Evolutionary conservation across 192 early-diverging fungal genomes (phyloP).

Genomic region (Mycoemilia scoparia): DNA sequence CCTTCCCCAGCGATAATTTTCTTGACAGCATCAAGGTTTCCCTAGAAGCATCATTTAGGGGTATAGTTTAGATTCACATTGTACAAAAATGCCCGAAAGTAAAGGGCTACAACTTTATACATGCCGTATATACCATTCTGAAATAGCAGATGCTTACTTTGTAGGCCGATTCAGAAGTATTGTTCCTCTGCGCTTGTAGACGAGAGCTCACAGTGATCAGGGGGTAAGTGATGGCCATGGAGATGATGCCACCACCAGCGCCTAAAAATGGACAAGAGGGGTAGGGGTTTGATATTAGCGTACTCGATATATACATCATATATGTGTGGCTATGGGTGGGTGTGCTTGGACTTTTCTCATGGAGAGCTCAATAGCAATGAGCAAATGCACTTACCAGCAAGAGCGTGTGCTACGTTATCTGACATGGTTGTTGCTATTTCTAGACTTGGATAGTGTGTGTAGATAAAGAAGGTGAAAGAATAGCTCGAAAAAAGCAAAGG

Average conservation of each 20-base stretch:
- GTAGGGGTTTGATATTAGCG: no score
- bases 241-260: slow-evolving; percentile 74
- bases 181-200: slow-evolving; percentile 60
- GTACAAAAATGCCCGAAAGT: no score
- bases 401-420: slow-evolving; percentile 66
- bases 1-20: slow-evolving; percentile 88
- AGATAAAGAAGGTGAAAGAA: no score
- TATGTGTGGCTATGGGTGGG: neutral
- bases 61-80: no score
- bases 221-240: slow-evolving; percentile 91
- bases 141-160: slow-evolving; percentile 22
- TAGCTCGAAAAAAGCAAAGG: no score
- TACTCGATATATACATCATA: slow-evolving; percentile 10
- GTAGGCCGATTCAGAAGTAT: slow-evolving; percentile 36
- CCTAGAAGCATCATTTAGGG: slow-evolving; percentile 36
- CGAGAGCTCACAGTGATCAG: slow-evolving; percentile 61
- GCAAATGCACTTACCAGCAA: slow-evolving; percentile 32
- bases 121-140: no score
- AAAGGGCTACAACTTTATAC: no score
- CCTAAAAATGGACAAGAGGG: no score
- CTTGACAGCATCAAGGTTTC: slow-evolving; percentile 50
- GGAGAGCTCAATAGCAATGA: neutral
- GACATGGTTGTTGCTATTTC: slow-evolving; percentile 30
- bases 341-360: neutral
- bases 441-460: no score